Evolutionary conservation across 1,139 yeast species (phyloP), one percentile per base, ranked within the genome.

Genomic region (Geotrichum siamense): DNA sequence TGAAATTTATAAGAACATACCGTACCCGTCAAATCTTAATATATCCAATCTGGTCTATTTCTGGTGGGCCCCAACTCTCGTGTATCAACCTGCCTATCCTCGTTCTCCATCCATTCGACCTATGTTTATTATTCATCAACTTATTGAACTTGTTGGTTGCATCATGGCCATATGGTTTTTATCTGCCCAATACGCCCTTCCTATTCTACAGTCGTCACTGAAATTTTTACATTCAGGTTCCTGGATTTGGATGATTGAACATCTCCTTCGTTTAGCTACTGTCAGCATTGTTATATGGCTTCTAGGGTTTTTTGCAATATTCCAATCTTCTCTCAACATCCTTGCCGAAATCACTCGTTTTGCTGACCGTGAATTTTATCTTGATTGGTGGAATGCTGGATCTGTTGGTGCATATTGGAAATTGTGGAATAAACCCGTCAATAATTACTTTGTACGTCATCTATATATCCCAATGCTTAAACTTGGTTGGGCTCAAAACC

Each of bases 331-430:
- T 39, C 65, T 79, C 51, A 79, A 78, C 54, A 68, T 72, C 4
- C 64, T 79, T 37, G 85, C 83, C 1, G 86, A 80, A 56, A 57
- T 79, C 33, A 73, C 76, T 44, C 56, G 70, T 28, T 80, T 74
- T 57, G 83, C 79, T 1, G 86, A 80, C 56, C 70, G 86, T 31
- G 79, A 77, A 47, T 80, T 80, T 60, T 80, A 80, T 55, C 81
- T 79, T 16, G 81, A 82, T 31, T 79, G 85, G 85, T 79, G 86
- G 86, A 76, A 80, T 46, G 75, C 83, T 43, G 74, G 78, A 17
- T 78, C 80, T 45, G 78, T 80, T 62, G 76, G 78, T 9, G 76
- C 79, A 47, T 80, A 75, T 63, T 75, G 84, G 62, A 69, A 80
- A 45, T 67, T 72, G 50, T 79, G 86, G 86, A 79, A 79, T 60